Base-by-base conservation (phyloP, 2,329 filamentous ascomycete genomes). In the Raffaelea ambrosiae region DNA sequence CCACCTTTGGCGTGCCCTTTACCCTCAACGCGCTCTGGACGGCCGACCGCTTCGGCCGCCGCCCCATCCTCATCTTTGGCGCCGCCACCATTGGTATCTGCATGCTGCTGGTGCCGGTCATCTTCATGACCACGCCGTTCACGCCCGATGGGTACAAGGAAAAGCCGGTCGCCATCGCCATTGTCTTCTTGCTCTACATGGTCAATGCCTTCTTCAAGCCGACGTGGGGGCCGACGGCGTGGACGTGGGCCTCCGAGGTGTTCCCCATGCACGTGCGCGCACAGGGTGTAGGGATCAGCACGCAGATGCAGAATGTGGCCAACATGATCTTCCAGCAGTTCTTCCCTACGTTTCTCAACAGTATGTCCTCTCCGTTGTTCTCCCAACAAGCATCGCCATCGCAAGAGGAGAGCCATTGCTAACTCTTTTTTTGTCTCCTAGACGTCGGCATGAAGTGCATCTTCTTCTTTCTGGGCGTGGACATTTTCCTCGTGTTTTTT, bases 1-100 rank as follows among this genome's bases (percentile, higher is more conserved):
- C 82, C 38, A 87, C 83, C 5, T 83, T 81, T 54, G 81, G 81
- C 48, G 87, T 87, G 53, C 51, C 86, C 20, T 87, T 87, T 64
- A 87, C 83, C 0, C 69, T 86, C 40, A 86, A 86, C 55, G 83
- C 83, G 14, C 76, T 81, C 35, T 87, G 83, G 82, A 84, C 81
- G 4, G 80, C 84, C 31, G 83, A 87, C 61, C 74, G 82, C 44
- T 86, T 83, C 54, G 84, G 83, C 35, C 75, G 83, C 46, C 82
- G 83, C 56, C 81, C 83, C 69, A 68, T 87, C 49, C 73, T 88
- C 57, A 81, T 87, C 48, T 70, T 81, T 33, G 83, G 84, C 57
- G 82, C 76, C 38, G 63, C 81, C 40, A 83, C 83, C 35, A 87
- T 87, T 76, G 79, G 74, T 4, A 51, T 78, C 10, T 86, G 81